Evolutionary conservation across 768 basidiomycete genomes (phyloP).

Genomic region (Panaeolus cyanescens): DNA sequence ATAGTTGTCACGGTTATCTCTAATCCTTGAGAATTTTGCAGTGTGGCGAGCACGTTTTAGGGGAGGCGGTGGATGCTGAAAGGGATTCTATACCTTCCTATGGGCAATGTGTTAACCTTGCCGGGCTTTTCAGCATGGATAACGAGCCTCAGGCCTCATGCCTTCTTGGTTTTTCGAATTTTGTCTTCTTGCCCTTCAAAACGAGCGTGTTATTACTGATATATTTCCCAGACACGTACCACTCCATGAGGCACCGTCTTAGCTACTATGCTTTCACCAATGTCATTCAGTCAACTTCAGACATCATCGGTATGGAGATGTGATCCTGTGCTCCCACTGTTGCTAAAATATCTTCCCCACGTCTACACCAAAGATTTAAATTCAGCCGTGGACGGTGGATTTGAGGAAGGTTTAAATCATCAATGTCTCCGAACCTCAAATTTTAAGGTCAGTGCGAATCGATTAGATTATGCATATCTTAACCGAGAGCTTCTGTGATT

Average conservation of each 20-base stretch:
- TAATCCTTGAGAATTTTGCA: conserved; percentile 3
- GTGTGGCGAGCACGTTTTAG: conserved; percentile 2
- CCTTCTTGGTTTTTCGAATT: neutral
- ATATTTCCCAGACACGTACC: conserved; percentile 1
- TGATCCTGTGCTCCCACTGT: neutral
- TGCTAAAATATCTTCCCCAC: neutral
- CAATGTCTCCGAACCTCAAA: neutral
- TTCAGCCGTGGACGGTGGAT: no score
- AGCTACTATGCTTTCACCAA: neutral
- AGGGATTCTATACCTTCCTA: neutral
- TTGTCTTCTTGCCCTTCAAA: neutral
- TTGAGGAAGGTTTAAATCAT: no score
- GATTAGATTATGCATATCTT: neutral
- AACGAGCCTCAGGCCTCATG: neutral
- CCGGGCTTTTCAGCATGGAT: neutral
- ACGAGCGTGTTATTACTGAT: neutral
- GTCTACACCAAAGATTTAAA: neutral
- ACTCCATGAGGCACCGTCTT: neutral
- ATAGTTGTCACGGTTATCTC: neutral
- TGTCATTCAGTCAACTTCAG: neutral
- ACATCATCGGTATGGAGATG: neutral
- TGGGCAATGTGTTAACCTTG: neutral
- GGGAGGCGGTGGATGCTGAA: neutral
- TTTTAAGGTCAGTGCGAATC: neutral
- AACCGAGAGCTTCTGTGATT: neutral